phyloP scores from a whole-genome alignment of 768 basidiomycete genomes.

The Calocera cornea region DNA sequence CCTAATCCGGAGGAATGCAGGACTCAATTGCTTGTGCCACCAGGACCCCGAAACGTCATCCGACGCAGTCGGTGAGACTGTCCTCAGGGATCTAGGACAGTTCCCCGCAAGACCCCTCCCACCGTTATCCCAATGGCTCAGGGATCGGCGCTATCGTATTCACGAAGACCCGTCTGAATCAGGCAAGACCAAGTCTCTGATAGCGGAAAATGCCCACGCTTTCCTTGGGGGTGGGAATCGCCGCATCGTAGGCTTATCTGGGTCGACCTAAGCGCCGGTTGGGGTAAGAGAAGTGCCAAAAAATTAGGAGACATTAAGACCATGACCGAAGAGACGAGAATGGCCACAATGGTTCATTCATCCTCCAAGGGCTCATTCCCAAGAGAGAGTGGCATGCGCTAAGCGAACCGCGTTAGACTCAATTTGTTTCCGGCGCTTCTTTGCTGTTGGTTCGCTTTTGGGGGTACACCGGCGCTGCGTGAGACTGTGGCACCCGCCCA shows the following conservation, averaged over 20 bases:
- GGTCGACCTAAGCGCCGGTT: neutral
- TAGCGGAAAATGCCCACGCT: neutral
- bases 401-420: conserved; percentile 1
- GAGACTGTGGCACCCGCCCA: conserved; percentile 2
- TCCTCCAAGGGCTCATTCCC: neutral
- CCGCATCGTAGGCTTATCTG: neutral
- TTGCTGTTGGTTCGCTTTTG: neutral
- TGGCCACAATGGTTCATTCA: neutral
- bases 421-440: neutral
- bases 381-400: neutral
- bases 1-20: conserved; percentile 4
- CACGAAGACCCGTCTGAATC: neutral
- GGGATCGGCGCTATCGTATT: neutral
- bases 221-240: neutral
- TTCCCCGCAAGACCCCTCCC: conserved; percentile 2
- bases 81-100: neutral
- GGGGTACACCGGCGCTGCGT: neutral
- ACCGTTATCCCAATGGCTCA: neutral
- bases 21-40: neutral
- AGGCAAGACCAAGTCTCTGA: neutral
- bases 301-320: neutral
- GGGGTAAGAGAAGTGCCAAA: neutral
- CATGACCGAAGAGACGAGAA: neutral
- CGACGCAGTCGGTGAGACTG: neutral
- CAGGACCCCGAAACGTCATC: conserved; percentile 1